These are phyloP conservation scores for Dryadomyces sulphureus DNA, from an alignment of 2,329 filamentous ascomycete species.

Conservation along the genomic window DNA sequence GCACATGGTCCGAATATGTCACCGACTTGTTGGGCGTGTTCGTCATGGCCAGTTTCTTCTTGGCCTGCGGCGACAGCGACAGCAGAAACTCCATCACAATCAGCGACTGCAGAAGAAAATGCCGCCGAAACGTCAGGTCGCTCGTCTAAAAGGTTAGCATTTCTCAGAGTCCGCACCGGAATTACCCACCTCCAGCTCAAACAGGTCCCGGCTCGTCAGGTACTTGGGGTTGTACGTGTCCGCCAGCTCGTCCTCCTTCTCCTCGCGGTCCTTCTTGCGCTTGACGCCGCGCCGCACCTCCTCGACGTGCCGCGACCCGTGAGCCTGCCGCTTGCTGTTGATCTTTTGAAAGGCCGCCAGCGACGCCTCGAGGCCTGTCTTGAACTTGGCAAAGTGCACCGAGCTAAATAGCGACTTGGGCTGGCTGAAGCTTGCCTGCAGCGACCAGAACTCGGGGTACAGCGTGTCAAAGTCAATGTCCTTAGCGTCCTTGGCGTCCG, in stretches of 20 bases:
- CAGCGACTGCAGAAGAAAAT: conserved; percentile 87
- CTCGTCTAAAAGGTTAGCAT: conserved; percentile 48
- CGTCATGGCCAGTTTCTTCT: conserved; percentile 58
- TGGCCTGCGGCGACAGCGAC: conserved; percentile 71
- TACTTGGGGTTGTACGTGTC: conserved; percentile 94
- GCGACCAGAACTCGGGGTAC: conserved; percentile 86
- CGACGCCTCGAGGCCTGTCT: conserved; percentile 55
- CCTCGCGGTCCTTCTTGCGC: conserved; percentile 40
- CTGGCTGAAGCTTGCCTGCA: conserved; percentile 85
- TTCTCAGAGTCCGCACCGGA: too few species aligned
- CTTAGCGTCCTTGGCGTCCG: conserved; percentile 15
- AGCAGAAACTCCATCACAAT: conserved; percentile 92
- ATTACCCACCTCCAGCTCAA: conserved; percentile 80
- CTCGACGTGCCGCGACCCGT: conserved; percentile 34
- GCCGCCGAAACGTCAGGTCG: conserved; percentile 83
- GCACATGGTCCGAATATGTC: conserved; percentile 58
- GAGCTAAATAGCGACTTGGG: conserved; percentile 69
- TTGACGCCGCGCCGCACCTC: conserved; percentile 54
- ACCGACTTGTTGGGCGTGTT: conserved; percentile 70
- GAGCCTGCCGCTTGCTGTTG: conserved; percentile 30
- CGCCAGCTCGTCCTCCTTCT: conserved; percentile 39
- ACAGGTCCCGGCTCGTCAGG: conserved; percentile 89
- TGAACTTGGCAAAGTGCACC: conserved; percentile 65
- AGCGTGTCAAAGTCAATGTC: conserved; percentile 34
- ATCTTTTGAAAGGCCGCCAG: conserved; percentile 39